Conservation (phyloP, 176 grass and related monocot genomes). For the Carex kokanica region DNA sequence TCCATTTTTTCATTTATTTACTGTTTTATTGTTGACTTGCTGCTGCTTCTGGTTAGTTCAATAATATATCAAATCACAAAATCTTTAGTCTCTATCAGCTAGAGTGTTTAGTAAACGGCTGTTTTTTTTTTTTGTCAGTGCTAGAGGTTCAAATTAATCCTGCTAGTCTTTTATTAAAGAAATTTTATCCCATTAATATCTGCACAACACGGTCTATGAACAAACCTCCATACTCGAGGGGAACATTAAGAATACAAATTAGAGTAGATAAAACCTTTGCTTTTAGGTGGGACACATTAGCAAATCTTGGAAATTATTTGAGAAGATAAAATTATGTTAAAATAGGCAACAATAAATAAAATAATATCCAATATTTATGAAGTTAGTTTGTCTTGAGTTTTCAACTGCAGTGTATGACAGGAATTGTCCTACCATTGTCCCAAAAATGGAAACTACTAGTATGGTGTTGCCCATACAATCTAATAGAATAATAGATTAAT, state of each 20-base stretch:
- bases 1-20: constrained; percentile 5
- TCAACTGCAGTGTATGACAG: not conserved
- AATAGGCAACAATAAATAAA: not conserved
- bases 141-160: not conserved
- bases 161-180: not conserved
- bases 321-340: not conserved
- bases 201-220: not conserved
- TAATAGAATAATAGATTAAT: too few relatives aligned
- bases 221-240: not conserved
- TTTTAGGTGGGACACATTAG: too few relatives aligned
- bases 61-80: not conserved
- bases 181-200: not conserved
- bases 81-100: not conserved
- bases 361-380: not conserved
- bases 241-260: not conserved
- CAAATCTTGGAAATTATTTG: not conserved
- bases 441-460: too few relatives aligned
- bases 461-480: too few relatives aligned
- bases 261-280: not conserved
- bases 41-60: not conserved
- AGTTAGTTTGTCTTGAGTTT: not conserved
- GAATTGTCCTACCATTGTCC: not conserved
- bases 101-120: not conserved
- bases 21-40: not conserved
- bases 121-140: not conserved